These are phyloP conservation scores for Coniophora puteana DNA, from an alignment of 1,284 basidiomycete genomes.

Conservation along the genomic window DNA sequence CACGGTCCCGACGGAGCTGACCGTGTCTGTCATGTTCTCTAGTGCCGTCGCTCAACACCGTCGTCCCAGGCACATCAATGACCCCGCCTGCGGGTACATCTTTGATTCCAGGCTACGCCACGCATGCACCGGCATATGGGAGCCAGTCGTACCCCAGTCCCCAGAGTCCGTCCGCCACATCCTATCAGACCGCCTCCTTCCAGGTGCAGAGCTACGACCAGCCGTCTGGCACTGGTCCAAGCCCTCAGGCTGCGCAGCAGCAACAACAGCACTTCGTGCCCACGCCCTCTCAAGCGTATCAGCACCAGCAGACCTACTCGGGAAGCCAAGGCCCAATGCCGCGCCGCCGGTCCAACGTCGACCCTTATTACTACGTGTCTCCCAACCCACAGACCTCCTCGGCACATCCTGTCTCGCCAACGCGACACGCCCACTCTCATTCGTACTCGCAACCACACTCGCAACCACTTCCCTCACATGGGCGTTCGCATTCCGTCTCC, in stretches of 20 bases:
- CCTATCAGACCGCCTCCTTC: no score
- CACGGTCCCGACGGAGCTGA: conserved; percentile 22
- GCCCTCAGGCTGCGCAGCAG: conserved; percentile 25
- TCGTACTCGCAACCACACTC: neutral
- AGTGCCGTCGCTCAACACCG: conserved; percentile 9
- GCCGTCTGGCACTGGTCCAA: no score
- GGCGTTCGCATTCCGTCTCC: conserved; percentile 14
- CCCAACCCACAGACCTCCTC: conserved; percentile 31
- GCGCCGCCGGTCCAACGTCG: conserved; percentile 24
- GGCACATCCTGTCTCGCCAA: no score
- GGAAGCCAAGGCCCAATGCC: no score
- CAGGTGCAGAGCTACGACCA: no score
- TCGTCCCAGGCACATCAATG: conserved; percentile 17
- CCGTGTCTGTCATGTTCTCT: conserved; percentile 6
- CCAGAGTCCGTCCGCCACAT: conserved; percentile 2
- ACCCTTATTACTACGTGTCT: conserved; percentile 36
- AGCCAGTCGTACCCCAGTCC: no score
- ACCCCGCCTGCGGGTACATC: conserved; percentile 18
- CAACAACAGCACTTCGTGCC: conserved; percentile 42
- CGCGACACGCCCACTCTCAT: conserved; percentile 20
- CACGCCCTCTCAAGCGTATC: conserved; percentile 48
- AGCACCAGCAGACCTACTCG: conserved; percentile 38
- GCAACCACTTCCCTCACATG: neutral
- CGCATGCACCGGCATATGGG: no score
- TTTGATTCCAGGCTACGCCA: conserved; percentile 19